phyloP scores from a whole-genome alignment of 805 yeast species.

The Torulaspora indica region DNA sequence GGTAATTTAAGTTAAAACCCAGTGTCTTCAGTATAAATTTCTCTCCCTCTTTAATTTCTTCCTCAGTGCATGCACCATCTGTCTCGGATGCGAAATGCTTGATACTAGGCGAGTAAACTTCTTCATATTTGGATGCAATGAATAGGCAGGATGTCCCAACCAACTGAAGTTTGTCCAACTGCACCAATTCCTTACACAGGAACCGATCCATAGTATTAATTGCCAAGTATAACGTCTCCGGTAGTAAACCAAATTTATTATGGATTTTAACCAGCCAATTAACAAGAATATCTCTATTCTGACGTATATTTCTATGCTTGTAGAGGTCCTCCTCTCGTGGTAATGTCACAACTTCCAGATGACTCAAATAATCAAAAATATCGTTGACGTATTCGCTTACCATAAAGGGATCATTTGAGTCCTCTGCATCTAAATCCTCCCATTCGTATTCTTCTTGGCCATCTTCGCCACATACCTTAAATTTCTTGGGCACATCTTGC shows the following conservation, averaged over 20 bases:
- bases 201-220: conserved; percentile 85
- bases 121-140: conserved; percentile 91
- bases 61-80: conserved; percentile 77
- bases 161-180: conserved; percentile 74
- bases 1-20: conserved; percentile 74
- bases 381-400: conserved; percentile 88
- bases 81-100: conserved; percentile 82
- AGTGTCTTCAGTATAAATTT: conserved; percentile 69
- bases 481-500: conserved; percentile 34
- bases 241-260: conserved; percentile 72
- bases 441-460: conserved; percentile 42
- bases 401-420: conserved; percentile 79
- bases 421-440: conserved; percentile 81
- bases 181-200: conserved; percentile 70
- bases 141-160: conserved; percentile 82
- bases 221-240: conserved; percentile 82
- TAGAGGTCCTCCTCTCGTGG: conserved; percentile 45
- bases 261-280: conserved; percentile 94
- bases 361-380: conserved; percentile 74
- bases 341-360: conserved; percentile 64
- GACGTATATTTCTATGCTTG: conserved; percentile 42
- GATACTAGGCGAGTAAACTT: conserved; percentile 84
- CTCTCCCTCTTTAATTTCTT: conserved; percentile 82
- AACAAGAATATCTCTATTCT: conserved; percentile 69
- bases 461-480: conserved; percentile 32